Conservation (phyloP, 305 asterid species). For the Euphrasia arctica region DNA sequence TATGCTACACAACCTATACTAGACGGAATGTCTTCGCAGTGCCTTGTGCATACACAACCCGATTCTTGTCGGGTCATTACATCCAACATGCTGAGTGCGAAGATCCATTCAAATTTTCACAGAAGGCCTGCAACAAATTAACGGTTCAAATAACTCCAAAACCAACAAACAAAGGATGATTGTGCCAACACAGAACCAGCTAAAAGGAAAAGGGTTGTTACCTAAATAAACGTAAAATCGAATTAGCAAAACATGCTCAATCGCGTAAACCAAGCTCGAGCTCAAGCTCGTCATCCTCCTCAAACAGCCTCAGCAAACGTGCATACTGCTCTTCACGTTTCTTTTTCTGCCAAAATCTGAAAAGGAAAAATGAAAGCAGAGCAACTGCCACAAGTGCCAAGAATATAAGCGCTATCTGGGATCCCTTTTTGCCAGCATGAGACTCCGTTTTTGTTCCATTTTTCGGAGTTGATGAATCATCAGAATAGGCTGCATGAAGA, state of each 20-base stretch:
- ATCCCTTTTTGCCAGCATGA: slow-evolving; percentile 47
- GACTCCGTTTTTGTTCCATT: slow-evolving; percentile 38
- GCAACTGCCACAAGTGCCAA: slow-evolving; percentile 41
- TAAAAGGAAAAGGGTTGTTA: slow-evolving; percentile 25
- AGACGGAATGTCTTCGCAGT: slow-evolving; percentile 7
- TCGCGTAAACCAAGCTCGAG: slow-evolving; percentile 90
- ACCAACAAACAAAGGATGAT: background rate
- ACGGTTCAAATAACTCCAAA: slow-evolving; percentile 6
- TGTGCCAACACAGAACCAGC: slow-evolving; percentile 19
- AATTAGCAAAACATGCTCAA: slow-evolving; percentile 34
- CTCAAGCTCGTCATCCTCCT: slow-evolving; percentile 92
- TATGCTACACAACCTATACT: slow-evolving; percentile 16
- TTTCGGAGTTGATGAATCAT: slow-evolving; percentile 42
- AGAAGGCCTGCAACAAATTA: background rate
- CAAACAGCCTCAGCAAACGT: slow-evolving; percentile 78
- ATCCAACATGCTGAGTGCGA: background rate
- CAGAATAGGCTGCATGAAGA: slow-evolving; percentile 52
- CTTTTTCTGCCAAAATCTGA: slow-evolving; percentile 79
- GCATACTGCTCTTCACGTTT: slow-evolving; percentile 90
- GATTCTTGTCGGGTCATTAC: background rate
- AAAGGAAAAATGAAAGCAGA: slow-evolving; percentile 55
- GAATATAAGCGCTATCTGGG: slow-evolving; percentile 44
- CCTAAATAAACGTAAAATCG: slow-evolving; percentile 36
- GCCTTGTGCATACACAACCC: background rate
- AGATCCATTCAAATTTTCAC: background rate